Base-by-base conservation (phyloP, 257 asterid species). In the Ajuga chamaepitys region DNA sequence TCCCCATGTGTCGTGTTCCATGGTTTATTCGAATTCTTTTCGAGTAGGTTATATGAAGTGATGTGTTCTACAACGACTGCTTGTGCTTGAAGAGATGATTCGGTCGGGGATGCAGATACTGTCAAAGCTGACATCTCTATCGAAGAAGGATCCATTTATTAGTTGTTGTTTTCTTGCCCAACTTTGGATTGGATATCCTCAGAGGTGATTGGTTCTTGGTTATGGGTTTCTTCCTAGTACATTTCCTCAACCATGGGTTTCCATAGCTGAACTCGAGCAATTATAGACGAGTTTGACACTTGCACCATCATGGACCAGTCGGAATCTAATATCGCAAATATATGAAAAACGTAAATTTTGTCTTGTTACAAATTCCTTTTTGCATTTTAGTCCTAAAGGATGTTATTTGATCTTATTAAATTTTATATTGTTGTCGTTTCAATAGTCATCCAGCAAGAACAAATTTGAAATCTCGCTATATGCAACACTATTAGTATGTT, bases 181-280 rank as follows among this genome's bases (percentile, higher is more conserved):
- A 46, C 22, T 60, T 62, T 61, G 59, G 47, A 41, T 13, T 70
- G 64, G 61, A 60, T 64, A 9, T 72, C 63, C 1, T 72, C 68
- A 9, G 69, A 53, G 62, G 13, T 70, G 56, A 58, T 70, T 61
- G 75, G 74, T 24, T 83, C 72, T 52, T 76, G 80, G 30, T 70
- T 79, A 75, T 84, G 82, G 69, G 73, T 79, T 71, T 88, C 96
- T 77, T 88, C 95, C 58, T 61, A 0, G 83, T 86, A 88, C 96
- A 88, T 88, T 22, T 84, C 88, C 57, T 88, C 96, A 2, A 86
- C 95, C 95, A 86, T 88, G 22, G 96, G 96, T 74, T 88, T 88
- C 95, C 96, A 88, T 0, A 88, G 75, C 18, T 95, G 81, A 75
- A 88, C 96, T 51, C 96, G 77, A 44, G 96, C 96, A 41, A 86